A percentile compares a stretch with the other conserved stretches of the same genome.
phyloP scores from a whole-genome alignment of 2,329 filamentous ascomycete species.

The Aspergillus neoniger region DNA sequence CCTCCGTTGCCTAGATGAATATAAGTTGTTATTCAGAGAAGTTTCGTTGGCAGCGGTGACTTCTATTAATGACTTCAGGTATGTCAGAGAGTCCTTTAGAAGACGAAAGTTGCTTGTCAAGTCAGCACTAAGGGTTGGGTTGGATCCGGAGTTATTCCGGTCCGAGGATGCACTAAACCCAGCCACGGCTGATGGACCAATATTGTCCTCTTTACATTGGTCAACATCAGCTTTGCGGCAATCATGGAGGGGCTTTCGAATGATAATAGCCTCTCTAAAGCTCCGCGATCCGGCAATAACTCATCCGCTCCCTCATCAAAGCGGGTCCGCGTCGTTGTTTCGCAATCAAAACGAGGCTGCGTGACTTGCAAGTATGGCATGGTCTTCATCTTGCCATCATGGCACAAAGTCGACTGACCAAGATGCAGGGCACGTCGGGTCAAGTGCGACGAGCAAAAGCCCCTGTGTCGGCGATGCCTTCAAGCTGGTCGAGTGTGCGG shows the following conservation, averaged over 20 bases:
- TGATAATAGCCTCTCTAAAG: background rate
- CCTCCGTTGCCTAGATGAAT: too few species aligned
- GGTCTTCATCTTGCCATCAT: background rate
- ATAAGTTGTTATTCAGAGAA: too few species aligned
- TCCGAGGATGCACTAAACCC: background rate
- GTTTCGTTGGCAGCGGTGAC: too few species aligned
- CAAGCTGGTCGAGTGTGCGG: background rate
- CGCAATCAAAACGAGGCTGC: background rate
- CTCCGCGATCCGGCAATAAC: background rate
- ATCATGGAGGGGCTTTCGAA: background rate
- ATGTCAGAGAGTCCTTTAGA: too few species aligned
- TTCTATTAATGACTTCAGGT: too few species aligned
- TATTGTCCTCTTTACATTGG: background rate
- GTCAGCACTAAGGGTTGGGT: too few species aligned
- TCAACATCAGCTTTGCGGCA: background rate
- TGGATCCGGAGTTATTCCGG: background rate
- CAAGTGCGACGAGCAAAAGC: background rate
- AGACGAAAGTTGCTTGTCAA: too few species aligned
- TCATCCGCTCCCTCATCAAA: background rate
- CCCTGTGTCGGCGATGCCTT: background rate
- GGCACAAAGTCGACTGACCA: too few species aligned
- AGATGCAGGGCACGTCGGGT: too few species aligned
- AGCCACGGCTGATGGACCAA: background rate
- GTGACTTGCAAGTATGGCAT: background rate
- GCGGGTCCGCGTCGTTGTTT: background rate